Evolutionary conservation across 208 protist species (phyloP), one percentile per base, ranked within the genome.

Genomic region (Blechomonas ayalai): DNA sequence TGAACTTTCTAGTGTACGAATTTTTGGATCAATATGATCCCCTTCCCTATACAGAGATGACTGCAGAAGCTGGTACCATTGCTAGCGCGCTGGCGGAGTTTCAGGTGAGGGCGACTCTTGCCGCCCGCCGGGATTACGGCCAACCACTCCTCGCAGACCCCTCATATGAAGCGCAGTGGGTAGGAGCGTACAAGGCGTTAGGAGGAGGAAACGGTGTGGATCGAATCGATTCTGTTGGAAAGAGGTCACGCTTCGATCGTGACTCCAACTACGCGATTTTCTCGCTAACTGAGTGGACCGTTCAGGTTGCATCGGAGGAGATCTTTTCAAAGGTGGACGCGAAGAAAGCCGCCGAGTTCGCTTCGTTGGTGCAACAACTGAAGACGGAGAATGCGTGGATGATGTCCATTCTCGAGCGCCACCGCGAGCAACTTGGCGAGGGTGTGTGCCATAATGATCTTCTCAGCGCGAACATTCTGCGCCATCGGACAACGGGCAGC

Each of bases 361-460:
- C 45, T 9, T 20, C 31, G 3, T 55, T 73, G 10, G 71, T 53
- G 6, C 38, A 43, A 29, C 45, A 66, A 15, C 52, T 92, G 36
- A 35, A 64, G 31, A 15, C 42, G 3, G 77, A 81, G 56, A 68
- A 67, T 28, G 47, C 26, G 31, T 67, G 49, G 59, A 71, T 90
- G 61, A 20, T 75, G 32, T 33, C 22, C 29, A 36, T 74, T 31
- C 41, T 92, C 12, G 34, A 46, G 8, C 31, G 46, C 22, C 45
- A 64, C 19, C 19, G 38, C 4, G 49, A 67, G 28, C 33, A 48
- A 25, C 43, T 94, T 20, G 75, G 64, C 4, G 75, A 90, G 47
- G 74, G 75, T 22, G 73, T 83, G 16, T 94, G 85, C 52, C 89
- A 96, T 72, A 92, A 96, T 57, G 89, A 96, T 48, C 57, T 96